These are phyloP conservation scores for Coemansia umbellata DNA, from an alignment of 192 early-diverging fungal genomes.

Conservation along the genomic window DNA sequence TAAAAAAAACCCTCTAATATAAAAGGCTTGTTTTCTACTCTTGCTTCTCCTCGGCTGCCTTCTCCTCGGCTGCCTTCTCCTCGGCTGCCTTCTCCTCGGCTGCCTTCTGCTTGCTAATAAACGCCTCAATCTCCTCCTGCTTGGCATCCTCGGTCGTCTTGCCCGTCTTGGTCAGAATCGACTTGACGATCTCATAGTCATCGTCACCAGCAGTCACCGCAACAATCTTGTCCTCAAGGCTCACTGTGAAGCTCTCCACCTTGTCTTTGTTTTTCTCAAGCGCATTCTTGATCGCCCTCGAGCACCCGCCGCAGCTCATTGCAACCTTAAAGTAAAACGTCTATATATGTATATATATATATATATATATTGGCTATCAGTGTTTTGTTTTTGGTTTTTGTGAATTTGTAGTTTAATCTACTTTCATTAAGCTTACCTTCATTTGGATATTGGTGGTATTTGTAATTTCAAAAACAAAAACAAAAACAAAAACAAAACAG, in stretches of 20 bases:
- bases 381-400: background rate
- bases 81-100: background rate
- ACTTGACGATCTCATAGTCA: background rate
- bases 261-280: conserved; percentile 1
- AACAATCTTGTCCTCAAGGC: conserved; percentile 1
- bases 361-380: background rate
- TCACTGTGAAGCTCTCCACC: background rate
- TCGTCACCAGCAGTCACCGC: background rate
- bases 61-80: background rate
- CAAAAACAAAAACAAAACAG: too few relatives aligned
- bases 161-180: conserved; percentile 6
- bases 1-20: background rate
- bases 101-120: background rate
- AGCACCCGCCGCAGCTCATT: conserved; percentile 23
- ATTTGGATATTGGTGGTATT: too few relatives aligned
- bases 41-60: background rate
- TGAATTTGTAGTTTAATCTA: background rate
- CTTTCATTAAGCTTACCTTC: too few relatives aligned
- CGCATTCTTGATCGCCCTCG: conserved; percentile 13
- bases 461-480: too few relatives aligned
- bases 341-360: background rate
- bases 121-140: background rate
- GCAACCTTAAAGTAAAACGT: conserved; percentile 4
- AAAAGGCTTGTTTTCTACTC: background rate
- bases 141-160: background rate